These are phyloP conservation scores for Leptomonas seymouri DNA, from an alignment of 208 protist species.

Conservation along the genomic window DNA sequence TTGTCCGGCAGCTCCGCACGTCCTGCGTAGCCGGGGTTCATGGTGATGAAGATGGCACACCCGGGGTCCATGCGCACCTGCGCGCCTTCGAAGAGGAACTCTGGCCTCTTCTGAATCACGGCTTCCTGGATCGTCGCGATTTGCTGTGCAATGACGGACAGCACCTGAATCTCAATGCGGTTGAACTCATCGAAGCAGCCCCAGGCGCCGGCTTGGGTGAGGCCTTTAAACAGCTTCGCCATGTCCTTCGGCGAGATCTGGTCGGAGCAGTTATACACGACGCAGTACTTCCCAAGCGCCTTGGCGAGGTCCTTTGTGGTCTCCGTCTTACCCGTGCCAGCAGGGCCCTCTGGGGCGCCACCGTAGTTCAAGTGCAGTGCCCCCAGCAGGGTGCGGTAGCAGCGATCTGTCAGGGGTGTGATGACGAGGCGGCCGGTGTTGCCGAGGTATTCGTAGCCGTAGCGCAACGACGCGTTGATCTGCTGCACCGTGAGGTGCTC, in stretches of 20 bases:
- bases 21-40: slow-evolving; percentile 98
- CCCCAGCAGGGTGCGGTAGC: slow-evolving; percentile 96
- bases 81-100: slow-evolving; percentile 96
- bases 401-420: slow-evolving; percentile 96
- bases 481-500: slow-evolving; percentile 90
- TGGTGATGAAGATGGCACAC: slow-evolving; percentile 97
- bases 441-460: slow-evolving; percentile 98
- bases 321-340: slow-evolving; percentile 98
- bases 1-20: slow-evolving; percentile 98
- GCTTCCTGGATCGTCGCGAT: slow-evolving; percentile 95
- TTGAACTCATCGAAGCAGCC: slow-evolving; percentile 99
- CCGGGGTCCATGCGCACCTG: slow-evolving; percentile 92
- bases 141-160: slow-evolving; percentile 98
- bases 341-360: slow-evolving; percentile 96
- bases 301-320: slow-evolving; percentile 98
- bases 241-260: slow-evolving; percentile 96
- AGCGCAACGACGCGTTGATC: slow-evolving; percentile 92
- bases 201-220: slow-evolving; percentile 94
- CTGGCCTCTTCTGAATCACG: slow-evolving; percentile 78
- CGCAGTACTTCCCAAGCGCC: slow-evolving; percentile 95
- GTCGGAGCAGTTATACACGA: slow-evolving; percentile 99
- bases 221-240: slow-evolving; percentile 96
- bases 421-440: slow-evolving; percentile 96
- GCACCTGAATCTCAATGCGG: slow-evolving; percentile 97
- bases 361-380: slow-evolving; percentile 97